A percentile compares a stretch with the other conserved stretches of the same genome.
These are phyloP conservation scores for Microdochium bolleyi DNA, from an alignment of 2,329 filamentous ascomycete species.

Conservation along the genomic window DNA sequence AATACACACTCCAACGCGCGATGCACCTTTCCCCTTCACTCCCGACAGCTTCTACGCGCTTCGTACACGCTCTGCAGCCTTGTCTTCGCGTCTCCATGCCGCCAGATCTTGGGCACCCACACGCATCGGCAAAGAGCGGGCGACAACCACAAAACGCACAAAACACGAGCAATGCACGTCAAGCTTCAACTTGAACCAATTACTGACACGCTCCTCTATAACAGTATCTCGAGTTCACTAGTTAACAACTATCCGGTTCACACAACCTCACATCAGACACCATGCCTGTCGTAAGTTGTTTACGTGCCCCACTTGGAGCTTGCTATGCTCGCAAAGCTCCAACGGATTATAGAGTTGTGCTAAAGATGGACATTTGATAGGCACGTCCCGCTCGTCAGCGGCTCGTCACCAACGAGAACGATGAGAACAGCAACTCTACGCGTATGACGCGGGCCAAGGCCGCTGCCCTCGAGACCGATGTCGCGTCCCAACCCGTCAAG, in stretches of 20 bases:
- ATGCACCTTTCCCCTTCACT: background rate
- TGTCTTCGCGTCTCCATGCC: background rate
- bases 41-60: background rate
- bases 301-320: background rate
- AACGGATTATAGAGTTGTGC: background rate
- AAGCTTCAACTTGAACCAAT: background rate
- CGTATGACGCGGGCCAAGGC: slow-evolving; percentile 91
- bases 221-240: background rate
- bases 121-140: background rate
- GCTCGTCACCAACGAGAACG: slow-evolving; percentile 83
- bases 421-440: slow-evolving; percentile 75
- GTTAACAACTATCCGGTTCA: background rate
- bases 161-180: background rate
- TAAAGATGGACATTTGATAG: slow-evolving; percentile 24
- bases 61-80: background rate
- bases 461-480: slow-evolving; percentile 61
- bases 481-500: slow-evolving; percentile 46
- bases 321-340: background rate
- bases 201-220: background rate
- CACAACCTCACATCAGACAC: background rate
- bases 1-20: background rate
- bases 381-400: slow-evolving; percentile 66
- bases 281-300: background rate
- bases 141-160: background rate
- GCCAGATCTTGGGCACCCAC: background rate